These are phyloP conservation scores for Paspalum vaginatum DNA, from an alignment of 176 grass and related monocot genomes.

Conservation along the genomic window DNA sequence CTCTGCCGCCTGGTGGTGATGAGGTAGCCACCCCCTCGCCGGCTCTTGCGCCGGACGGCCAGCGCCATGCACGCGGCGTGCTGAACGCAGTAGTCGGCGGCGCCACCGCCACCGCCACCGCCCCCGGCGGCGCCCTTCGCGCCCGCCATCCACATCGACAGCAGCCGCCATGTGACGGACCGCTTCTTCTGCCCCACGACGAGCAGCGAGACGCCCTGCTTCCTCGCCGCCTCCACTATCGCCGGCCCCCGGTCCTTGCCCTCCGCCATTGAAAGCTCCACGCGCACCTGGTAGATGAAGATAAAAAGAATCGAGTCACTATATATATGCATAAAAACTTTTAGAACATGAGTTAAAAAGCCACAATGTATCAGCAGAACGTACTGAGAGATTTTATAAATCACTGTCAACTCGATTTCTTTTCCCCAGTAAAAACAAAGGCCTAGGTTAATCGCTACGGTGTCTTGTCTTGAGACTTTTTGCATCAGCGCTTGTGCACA, in stretches of 20 bases:
- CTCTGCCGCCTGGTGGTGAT: conserved; percentile 72
- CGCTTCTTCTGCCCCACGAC: conserved; percentile 73
- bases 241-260: conserved; percentile 61
- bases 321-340: not conserved
- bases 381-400: too few species aligned
- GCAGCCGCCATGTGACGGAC: conserved; percentile 61
- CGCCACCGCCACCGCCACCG: not conserved
- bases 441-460: too few species aligned
- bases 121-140: not conserved
- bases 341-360: too few species aligned
- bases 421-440: too few species aligned
- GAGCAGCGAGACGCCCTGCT: conserved; percentile 58
- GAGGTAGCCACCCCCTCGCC: conserved; percentile 69
- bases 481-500: not conserved
- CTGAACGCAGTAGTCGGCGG: conserved; percentile 75
- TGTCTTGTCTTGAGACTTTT: too few species aligned
- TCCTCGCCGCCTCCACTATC: conserved; percentile 70
- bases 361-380: too few species aligned
- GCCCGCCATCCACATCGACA: conserved; percentile 57
- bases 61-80: conserved; percentile 66
- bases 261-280: conserved; percentile 55
- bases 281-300: conserved; percentile 39
- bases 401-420: too few species aligned
- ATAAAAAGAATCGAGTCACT: not conserved
- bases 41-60: conserved; percentile 73